Percentiles rank a stretch among this genome's conserved stretches.
phyloP scores from a whole-genome alignment of 371 early-diverging fungal genomes.

The Mortierella sp. region DNA sequence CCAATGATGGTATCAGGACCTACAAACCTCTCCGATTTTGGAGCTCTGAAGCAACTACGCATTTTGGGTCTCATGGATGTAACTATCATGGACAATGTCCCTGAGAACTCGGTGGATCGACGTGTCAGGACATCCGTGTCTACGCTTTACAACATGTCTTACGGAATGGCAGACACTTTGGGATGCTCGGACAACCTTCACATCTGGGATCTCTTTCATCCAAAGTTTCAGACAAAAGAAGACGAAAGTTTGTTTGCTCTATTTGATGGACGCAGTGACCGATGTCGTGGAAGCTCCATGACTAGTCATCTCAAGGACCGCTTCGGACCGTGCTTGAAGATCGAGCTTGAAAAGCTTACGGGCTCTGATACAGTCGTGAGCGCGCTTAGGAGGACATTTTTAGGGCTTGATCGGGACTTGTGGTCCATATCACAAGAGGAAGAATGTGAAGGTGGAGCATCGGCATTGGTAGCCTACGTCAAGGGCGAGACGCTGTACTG shows the following conservation, averaged over 20 bases:
- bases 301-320: conserved; percentile 80
- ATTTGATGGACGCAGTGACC: conserved; percentile 81
- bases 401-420: conserved; percentile 81
- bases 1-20: conserved; percentile 54
- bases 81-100: conserved; percentile 80
- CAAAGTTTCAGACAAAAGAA: conserved; percentile 81
- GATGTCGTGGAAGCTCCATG: conserved; percentile 60
- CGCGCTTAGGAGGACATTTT: conserved; percentile 78
- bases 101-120: conserved; percentile 84
- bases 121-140: conserved; percentile 90
- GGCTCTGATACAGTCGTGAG: conserved; percentile 63
- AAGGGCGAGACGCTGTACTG: conserved; percentile 84
- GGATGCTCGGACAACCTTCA: conserved; percentile 72
- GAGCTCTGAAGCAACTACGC: conserved; percentile 76
- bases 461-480: conserved; percentile 84
- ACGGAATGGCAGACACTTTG: conserved; percentile 89
- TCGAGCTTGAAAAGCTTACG: conserved; percentile 74
- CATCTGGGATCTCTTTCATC: conserved; percentile 85
- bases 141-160: conserved; percentile 81
- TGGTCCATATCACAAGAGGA: conserved; percentile 57
- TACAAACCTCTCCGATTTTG: conserved; percentile 81
- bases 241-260: conserved; percentile 91
- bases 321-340: conserved; percentile 72
- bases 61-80: conserved; percentile 92
- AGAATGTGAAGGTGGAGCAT: conserved; percentile 74